These are phyloP conservation scores for Lizonia empirigonia DNA, from an alignment of 2,329 filamentous ascomycete genomes.

Conservation along the genomic window DNA sequence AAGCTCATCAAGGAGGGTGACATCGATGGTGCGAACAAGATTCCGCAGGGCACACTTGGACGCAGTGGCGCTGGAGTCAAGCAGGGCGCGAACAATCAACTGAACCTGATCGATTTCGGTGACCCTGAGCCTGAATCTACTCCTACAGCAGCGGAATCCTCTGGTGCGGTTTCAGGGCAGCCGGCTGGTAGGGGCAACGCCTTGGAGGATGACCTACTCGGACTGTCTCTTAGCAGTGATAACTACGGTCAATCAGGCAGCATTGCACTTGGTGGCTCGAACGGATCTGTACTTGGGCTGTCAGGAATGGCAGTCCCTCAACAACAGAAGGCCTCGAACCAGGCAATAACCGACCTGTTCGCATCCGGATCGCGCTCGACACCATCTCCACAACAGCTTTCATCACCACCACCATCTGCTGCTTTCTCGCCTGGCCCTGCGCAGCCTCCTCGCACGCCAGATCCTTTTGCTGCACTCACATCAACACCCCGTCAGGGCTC, in stretches of 20 bases:
- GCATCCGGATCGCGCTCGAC: conserved; percentile 55
- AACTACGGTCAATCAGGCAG: conserved; percentile 76
- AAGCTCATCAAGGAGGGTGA: conserved; percentile 96
- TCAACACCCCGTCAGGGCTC: conserved; percentile 59
- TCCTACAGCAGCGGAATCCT: conserved; percentile 35
- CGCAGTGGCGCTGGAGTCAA: conserved; percentile 67
- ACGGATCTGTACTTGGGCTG: conserved; percentile 48
- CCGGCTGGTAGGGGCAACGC: conserved; percentile 63
- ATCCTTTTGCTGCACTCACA: conserved; percentile 66
- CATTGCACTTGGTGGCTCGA: conserved; percentile 74
- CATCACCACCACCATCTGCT: conserved; percentile 53
- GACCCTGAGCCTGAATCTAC: conserved; percentile 66
- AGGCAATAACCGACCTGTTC: conserved; percentile 64
- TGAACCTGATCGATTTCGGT: conserved; percentile 93
- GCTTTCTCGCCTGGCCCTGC: conserved; percentile 46
- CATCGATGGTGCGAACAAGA: conserved; percentile 77
- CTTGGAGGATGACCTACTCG: conserved; percentile 88
- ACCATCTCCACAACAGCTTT: conserved; percentile 44
- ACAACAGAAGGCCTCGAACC: conserved; percentile 49
- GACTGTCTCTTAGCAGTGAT: conserved; percentile 74
- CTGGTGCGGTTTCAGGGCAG: conserved; percentile 50
- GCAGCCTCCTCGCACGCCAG: conserved; percentile 48
- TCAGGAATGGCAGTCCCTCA: conserved; percentile 42
- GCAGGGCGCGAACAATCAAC: conserved; percentile 73
- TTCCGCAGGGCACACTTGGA: conserved; percentile 79